Conservation (phyloP, 1,284 basidiomycete genomes). For the Mycosarcoma mackinlayi region DNA sequence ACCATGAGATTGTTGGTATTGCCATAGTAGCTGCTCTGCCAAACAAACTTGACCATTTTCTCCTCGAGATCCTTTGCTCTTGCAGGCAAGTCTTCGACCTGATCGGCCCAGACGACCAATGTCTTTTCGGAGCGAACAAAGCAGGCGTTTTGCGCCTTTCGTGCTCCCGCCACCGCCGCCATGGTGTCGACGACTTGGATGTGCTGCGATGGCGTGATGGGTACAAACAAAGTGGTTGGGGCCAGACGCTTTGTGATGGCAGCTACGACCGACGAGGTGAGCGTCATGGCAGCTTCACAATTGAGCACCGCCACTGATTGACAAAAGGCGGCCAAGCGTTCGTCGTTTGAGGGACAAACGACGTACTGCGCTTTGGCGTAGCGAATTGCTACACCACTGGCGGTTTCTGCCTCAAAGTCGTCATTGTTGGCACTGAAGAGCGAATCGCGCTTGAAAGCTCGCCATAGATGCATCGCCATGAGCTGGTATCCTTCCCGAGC, state of each 20-base stretch:
- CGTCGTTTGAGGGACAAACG: constrained; percentile 33
- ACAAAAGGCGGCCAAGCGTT: constrained; percentile 29
- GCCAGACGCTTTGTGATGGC: constrained; percentile 72
- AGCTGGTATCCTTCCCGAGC: constrained; percentile 45
- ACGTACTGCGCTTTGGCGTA: constrained; percentile 50
- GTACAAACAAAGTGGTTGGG: constrained; percentile 65
- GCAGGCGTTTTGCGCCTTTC: constrained; percentile 85
- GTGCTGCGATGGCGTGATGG: constrained; percentile 47
- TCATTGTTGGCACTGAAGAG: too few species aligned
- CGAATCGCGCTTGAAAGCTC: constrained; percentile 23
- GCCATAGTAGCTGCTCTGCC: constrained; percentile 69
- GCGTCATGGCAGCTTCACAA: constrained; percentile 81
- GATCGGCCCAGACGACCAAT: constrained; percentile 80
- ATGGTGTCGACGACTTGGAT: constrained; percentile 71
- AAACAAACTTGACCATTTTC: constrained; percentile 82
- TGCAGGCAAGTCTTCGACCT: constrained; percentile 70
- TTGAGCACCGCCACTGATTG: constrained; percentile 77
- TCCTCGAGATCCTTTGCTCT: constrained; percentile 75
- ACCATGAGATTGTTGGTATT: constrained; percentile 16
- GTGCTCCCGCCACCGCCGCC: constrained; percentile 75
- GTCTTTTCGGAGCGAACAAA: constrained; percentile 82
- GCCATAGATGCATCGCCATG: constrained; percentile 48
- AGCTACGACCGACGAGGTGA: constrained; percentile 82
- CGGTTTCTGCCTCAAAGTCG: constrained; percentile 16
- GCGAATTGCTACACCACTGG: constrained; percentile 46